A percentile compares a stretch with the other conserved stretches of the same genome.
Evolutionary conservation across 768 basidiomycete genomes (phyloP).

Genomic region (Solioccasus polychromus): DNA sequence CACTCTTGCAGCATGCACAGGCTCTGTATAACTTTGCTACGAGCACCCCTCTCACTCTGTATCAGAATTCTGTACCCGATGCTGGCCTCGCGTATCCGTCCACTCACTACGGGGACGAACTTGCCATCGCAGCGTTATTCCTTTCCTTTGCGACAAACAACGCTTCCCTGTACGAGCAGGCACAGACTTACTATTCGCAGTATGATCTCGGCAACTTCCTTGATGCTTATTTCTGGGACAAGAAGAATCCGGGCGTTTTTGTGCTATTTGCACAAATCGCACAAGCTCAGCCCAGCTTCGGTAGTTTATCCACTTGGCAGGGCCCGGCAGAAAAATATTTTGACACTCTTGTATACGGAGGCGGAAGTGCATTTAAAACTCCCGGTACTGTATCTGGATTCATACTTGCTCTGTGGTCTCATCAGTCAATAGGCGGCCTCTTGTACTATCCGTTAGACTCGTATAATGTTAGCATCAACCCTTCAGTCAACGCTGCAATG

Average conservation of each 20-base stretch:
- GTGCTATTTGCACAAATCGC: slow-evolving; percentile 77
- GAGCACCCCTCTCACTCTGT: slow-evolving; percentile 57
- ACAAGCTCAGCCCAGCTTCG: slow-evolving; percentile 50
- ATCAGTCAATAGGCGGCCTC: slow-evolving; percentile 58
- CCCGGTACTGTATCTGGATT: slow-evolving; percentile 42
- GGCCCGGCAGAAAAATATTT: slow-evolving; percentile 70
- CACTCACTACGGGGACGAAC: slow-evolving; percentile 68
- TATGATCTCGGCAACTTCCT: slow-evolving; percentile 53
- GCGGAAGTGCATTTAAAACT: slow-evolving; percentile 56
- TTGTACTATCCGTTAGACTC: slow-evolving; percentile 85
- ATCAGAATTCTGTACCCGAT: slow-evolving; percentile 69
- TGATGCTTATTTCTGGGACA: slow-evolving; percentile 86
- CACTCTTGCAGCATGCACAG: slow-evolving; percentile 70
- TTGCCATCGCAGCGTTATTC: slow-evolving; percentile 72
- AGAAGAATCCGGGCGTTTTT: slow-evolving; percentile 70
- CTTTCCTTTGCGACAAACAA: slow-evolving; percentile 70
- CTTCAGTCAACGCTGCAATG: slow-evolving; percentile 86
- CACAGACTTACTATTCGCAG: slow-evolving; percentile 55
- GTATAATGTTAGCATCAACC: slow-evolving; percentile 75
- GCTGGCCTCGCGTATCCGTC: slow-evolving; percentile 67
- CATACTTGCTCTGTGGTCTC: not conserved
- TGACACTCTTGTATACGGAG: slow-evolving; percentile 62
- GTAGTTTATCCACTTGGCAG: slow-evolving; percentile 67
- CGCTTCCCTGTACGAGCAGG: slow-evolving; percentile 56
- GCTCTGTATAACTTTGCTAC: slow-evolving; percentile 76